Evolutionary conservation across 202 grass and related monocot species (phyloP), one percentile per base, ranked within the genome.

Genomic region (Hordeum pubiflorum): DNA sequence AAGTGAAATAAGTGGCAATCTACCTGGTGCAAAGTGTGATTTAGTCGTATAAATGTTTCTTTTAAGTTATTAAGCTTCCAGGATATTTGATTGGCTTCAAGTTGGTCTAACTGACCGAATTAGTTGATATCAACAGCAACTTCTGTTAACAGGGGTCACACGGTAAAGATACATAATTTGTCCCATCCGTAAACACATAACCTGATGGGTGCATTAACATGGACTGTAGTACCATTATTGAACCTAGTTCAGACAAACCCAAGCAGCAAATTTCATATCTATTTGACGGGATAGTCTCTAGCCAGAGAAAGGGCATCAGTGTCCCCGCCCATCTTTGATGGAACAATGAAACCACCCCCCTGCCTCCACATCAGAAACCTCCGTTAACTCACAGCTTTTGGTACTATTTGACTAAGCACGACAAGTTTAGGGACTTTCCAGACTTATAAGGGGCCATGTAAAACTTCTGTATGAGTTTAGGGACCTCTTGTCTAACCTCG

Each of bases 251-350:
- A 54, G 26, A 9, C 59, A 67, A 32, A 65, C 37, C 9, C 17
- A 55, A 23, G 63, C 56, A 22, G 23, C 3, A 79, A 80, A 74
- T 52, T 70, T 71, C 11, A 26, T 21, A 56, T 46, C 32, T 58
- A 60, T 44, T 66, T 66, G 26, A 55, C 20, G 15, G 18, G 38
- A 58, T 86, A n/a, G 48, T 58, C 65, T 75, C 27, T 80, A 81
- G 72, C 24, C 22, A 64, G 59, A 46, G 85, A 79, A 76, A 78
- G 34, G 11, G 10, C 57, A 24, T 40, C 54, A 58, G 3, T 13
- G 2, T 61, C 75, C 33, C 33, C 15, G 58, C 58, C 75, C 27
- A 67, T 89, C 7, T 79, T 79, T 34, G 29, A 39, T 33, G 7
- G 39, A 79, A 40, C 12, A 33, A 34, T 18, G 29, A 33, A 59